Conservation (phyloP, 768 basidiomycete genomes). For the Russula compacta region DNA sequence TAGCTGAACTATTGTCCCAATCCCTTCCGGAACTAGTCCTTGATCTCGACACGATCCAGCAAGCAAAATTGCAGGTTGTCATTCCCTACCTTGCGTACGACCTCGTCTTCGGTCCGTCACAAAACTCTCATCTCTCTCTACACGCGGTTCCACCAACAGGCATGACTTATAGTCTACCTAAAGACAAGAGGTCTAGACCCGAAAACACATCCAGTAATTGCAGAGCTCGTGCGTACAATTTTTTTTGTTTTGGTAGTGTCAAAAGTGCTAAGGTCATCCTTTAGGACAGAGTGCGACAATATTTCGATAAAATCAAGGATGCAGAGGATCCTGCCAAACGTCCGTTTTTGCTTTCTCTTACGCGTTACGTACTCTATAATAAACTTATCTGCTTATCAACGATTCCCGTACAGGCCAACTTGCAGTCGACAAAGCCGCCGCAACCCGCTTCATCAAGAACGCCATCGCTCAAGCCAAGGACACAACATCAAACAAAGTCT, state of each 20-base stretch:
- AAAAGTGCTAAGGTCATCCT: no score
- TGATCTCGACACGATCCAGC: conserved; percentile 60
- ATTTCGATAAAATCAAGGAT: conserved; percentile 74
- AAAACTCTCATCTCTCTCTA: background rate
- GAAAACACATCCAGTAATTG: conserved; percentile 62
- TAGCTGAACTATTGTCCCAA: conserved; percentile 60
- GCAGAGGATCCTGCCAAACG: conserved; percentile 62
- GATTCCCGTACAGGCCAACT: conserved; percentile 27
- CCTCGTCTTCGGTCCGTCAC: conserved; percentile 65
- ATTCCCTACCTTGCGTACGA: conserved; percentile 81
- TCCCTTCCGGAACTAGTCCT: conserved; percentile 59
- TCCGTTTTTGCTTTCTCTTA: conserved; percentile 26
- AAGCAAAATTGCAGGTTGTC: conserved; percentile 71
- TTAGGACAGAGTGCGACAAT: conserved; percentile 66
- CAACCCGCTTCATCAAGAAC: conserved; percentile 74
- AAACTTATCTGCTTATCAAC: background rate
- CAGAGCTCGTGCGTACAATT: conserved; percentile 47
- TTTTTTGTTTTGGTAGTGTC: background rate
- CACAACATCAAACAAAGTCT: background rate
- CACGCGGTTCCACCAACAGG: background rate
- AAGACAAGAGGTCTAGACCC: conserved; percentile 76
- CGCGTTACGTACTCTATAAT: background rate
- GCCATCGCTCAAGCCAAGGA: conserved; percentile 58
- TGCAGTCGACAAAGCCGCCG: conserved; percentile 70
- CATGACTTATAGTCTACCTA: conserved; percentile 52